Percentiles rank a stretch among this genome's conserved stretches.
Evolutionary conservation across 306 rosid genomes (phyloP).

Genomic region (Cicer chorassanicum): DNA sequence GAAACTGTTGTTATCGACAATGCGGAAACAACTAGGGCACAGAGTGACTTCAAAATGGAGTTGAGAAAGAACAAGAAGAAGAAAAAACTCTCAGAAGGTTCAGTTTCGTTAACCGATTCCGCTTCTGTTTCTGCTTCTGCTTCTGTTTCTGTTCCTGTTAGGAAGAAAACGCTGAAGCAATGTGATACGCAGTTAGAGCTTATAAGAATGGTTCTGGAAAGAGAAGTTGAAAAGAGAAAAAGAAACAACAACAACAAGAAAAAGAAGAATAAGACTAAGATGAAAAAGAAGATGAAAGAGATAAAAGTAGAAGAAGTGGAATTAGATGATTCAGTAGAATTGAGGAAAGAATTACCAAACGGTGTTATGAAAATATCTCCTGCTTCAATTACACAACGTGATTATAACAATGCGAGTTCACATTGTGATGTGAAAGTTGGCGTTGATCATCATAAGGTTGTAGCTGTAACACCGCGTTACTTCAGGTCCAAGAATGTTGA

Average conservation of each 20-base stretch:
- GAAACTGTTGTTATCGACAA: slow-evolving; percentile 41
- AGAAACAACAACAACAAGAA: slow-evolving; percentile 19
- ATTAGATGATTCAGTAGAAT: slow-evolving; percentile 51
- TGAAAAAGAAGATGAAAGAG: slow-evolving; percentile 29
- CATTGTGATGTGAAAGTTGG: slow-evolving; percentile 64
- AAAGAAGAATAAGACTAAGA: not conserved
- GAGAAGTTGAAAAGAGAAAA: slow-evolving; percentile 82
- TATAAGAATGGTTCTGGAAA: slow-evolving; percentile 80
- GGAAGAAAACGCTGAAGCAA: slow-evolving; percentile 59
- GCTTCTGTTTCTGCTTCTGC: not conserved
- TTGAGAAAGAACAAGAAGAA: slow-evolving; percentile 60
- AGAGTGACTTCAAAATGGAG: slow-evolving; percentile 51
- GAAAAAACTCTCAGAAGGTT: slow-evolving; percentile 54
- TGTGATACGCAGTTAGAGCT: slow-evolving; percentile 80
- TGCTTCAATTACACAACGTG: slow-evolving; percentile 49
- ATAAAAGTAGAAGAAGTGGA: slow-evolving; percentile 44
- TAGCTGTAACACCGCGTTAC: slow-evolving; percentile 55
- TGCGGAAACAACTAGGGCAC: slow-evolving; percentile 72
- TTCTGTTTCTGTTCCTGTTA: slow-evolving; percentile 37
- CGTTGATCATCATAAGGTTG: slow-evolving; percentile 46
- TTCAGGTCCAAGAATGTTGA: slow-evolving; percentile 94
- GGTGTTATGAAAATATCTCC: slow-evolving; percentile 96
- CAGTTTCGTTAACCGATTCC: slow-evolving; percentile 51
- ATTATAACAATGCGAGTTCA: slow-evolving; percentile 67
- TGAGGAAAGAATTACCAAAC: slow-evolving; percentile 82